Evolutionary conservation across 1,284 basidiomycete genomes (phyloP).

Genomic region (Ustanciosporium gigantosporum): DNA sequence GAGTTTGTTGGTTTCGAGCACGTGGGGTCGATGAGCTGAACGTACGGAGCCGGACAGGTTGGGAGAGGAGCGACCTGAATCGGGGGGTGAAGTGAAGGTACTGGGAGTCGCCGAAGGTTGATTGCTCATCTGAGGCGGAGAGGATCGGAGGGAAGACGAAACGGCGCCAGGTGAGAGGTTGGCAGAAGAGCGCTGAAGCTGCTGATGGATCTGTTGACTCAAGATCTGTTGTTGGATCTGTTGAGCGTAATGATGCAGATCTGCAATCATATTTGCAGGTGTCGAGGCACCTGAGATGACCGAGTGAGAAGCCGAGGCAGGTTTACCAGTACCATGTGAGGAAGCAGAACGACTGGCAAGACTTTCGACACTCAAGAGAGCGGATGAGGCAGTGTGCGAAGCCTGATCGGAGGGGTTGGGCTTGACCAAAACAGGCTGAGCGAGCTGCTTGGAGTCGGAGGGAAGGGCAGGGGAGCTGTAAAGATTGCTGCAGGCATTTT

Average conservation of each 20-base stretch:
- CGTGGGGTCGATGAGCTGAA: constrained; percentile 19
- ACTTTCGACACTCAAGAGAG: constrained; percentile 12
- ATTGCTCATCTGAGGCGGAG: background rate
- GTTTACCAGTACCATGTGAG: background rate
- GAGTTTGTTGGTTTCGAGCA: constrained; percentile 52
- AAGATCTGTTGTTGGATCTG: constrained; percentile 34
- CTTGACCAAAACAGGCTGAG: constrained; percentile 19
- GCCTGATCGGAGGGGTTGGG: background rate
- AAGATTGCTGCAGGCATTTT: constrained; percentile 1
- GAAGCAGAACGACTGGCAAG: constrained; percentile 5
- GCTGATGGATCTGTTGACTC: constrained; percentile 26
- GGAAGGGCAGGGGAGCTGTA: constrained; percentile 27
- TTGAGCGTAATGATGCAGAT: constrained; percentile 32
- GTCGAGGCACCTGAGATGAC: constrained; percentile 27
- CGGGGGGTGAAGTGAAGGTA: constrained; percentile 26
- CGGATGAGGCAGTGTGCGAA: constrained; percentile 1
- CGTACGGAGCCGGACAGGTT: constrained; percentile 9
- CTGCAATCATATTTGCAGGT: constrained; percentile 15
- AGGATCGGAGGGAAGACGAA: background rate
- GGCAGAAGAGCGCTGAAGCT: constrained; percentile 1
- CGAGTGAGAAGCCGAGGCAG: constrained; percentile 13
- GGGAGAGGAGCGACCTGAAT: constrained; percentile 31
- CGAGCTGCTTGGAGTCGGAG: constrained; percentile 18
- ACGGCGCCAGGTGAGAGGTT: background rate
- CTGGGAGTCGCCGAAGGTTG: constrained; percentile 12